Percentiles rank a stretch among this genome's conserved stretches.
Evolutionary conservation across 805 yeast genomes (phyloP).

Genomic region (Myxozyma udenii): DNA sequence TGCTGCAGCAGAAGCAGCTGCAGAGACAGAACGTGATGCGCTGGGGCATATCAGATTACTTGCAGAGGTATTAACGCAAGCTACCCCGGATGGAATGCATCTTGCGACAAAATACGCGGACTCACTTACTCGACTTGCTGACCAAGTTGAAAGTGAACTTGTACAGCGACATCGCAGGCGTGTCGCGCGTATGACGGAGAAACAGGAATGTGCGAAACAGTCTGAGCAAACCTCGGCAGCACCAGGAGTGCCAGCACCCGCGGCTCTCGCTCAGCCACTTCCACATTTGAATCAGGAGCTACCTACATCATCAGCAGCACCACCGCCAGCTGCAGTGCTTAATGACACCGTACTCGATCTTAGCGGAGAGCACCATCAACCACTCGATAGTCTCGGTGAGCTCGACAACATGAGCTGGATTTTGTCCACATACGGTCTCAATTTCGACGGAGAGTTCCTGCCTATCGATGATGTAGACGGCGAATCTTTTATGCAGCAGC

Average conservation of each 20-base stretch:
- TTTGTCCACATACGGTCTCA: constrained; percentile 23
- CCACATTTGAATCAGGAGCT: too few species aligned
- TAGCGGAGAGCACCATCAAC: too few species aligned
- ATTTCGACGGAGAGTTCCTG: constrained; percentile 22
- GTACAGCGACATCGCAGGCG: constrained; percentile 1
- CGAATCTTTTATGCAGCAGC: too few species aligned
- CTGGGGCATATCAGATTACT: constrained; percentile 64
- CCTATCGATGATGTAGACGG: too few species aligned
- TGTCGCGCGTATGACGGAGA: too few species aligned
- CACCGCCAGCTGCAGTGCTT: too few species aligned
- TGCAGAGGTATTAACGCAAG: constrained; percentile 70
- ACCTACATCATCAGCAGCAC: too few species aligned
- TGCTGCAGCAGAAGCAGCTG: not conserved
- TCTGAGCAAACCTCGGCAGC: too few species aligned
- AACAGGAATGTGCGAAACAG: not conserved
- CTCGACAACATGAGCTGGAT: constrained; percentile 23
- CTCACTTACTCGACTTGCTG: constrained; percentile 15
- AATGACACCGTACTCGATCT: too few species aligned
- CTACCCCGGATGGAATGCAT: constrained; percentile 87
- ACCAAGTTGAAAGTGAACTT: constrained; percentile 22
- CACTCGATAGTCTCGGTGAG: too few species aligned
- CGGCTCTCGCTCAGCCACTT: too few species aligned
- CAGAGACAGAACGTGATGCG: constrained; percentile 45
- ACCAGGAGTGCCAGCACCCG: too few species aligned
- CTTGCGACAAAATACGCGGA: constrained; percentile 46